Conservation (phyloP, 78 protist genomes). For the Guillardia theta region DNA sequence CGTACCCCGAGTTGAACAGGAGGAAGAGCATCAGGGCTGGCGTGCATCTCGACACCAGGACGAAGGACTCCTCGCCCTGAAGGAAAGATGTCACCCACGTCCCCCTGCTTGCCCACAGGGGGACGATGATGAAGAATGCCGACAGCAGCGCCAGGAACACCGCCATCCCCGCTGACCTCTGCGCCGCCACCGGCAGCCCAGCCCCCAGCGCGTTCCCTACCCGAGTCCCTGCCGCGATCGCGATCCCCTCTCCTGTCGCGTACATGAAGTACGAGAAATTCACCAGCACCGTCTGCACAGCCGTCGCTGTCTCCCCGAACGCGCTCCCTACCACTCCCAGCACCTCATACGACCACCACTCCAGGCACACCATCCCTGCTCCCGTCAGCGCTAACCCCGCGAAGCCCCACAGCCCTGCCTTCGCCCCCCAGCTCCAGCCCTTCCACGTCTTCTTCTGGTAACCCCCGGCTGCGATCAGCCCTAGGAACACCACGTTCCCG, state of each 20-base stretch:
- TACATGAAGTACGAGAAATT: slow-evolving; percentile 5
- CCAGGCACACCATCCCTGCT: neutral
- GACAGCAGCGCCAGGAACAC: neutral
- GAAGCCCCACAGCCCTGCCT: neutral
- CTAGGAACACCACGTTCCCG: neutral
- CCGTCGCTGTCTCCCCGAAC: neutral
- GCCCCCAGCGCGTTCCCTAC: slow-evolving; percentile 21
- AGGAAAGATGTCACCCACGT: neutral
- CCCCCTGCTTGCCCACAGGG: neutral
- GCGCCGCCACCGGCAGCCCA: neutral
- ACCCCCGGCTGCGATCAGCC: neutral
- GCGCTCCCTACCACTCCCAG: neutral
- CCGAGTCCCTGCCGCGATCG: neutral
- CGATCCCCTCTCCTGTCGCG: neutral
- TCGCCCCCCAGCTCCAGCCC: neutral
- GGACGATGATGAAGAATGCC: neutral
- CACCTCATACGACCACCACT: neutral
- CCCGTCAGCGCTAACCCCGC: neutral
- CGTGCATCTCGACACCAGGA: neutral
- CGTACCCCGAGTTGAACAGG: neutral
- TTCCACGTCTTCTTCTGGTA: neutral
- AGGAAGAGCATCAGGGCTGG: neutral
- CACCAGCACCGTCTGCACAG: neutral
- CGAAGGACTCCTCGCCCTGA: neutral
- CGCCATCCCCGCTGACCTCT: neutral